Conservation (phyloP, 1,284 basidiomycete species). For the Puccinia hordei region DNA sequence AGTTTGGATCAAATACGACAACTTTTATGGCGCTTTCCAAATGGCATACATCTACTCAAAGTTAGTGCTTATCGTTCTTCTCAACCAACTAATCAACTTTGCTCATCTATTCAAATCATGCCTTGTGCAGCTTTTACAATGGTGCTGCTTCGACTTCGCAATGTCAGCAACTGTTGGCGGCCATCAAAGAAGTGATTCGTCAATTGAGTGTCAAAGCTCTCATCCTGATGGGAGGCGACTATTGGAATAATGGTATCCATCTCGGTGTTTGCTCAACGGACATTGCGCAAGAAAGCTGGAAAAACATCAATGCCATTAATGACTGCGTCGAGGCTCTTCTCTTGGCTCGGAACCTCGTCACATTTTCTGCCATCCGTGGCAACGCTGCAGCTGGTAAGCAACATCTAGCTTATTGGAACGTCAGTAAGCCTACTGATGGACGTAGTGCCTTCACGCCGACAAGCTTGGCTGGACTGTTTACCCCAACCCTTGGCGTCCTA, state of each 20-base stretch:
- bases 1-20: slow-evolving; percentile 60
- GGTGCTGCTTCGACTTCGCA: slow-evolving; percentile 62
- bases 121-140: slow-evolving; percentile 55
- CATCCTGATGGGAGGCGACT: slow-evolving; percentile 52
- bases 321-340: slow-evolving; percentile 61
- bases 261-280: slow-evolving; percentile 57
- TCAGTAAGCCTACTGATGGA: slow-evolving; percentile 1
- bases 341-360: slow-evolving; percentile 60
- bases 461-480: slow-evolving; percentile 55
- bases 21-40: slow-evolving; percentile 54
- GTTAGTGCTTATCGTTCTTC: slow-evolving; percentile 50
- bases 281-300: slow-evolving; percentile 62
- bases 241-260: slow-evolving; percentile 63
- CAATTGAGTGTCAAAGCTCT: slow-evolving; percentile 54
- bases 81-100: background rate
- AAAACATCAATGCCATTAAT: slow-evolving; percentile 63
- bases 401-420: background rate
- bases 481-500: slow-evolving; percentile 58
- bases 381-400: slow-evolving; percentile 61
- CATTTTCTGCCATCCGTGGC: slow-evolving; percentile 61
- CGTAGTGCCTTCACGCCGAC: slow-evolving; percentile 57
- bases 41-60: slow-evolving; percentile 62
- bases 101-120: background rate
- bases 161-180: slow-evolving; percentile 60
- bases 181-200: slow-evolving; percentile 59